Evolutionary conservation across 352 stramenopile genomes (phyloP).

Genomic region (Pythium periplocum): DNA sequence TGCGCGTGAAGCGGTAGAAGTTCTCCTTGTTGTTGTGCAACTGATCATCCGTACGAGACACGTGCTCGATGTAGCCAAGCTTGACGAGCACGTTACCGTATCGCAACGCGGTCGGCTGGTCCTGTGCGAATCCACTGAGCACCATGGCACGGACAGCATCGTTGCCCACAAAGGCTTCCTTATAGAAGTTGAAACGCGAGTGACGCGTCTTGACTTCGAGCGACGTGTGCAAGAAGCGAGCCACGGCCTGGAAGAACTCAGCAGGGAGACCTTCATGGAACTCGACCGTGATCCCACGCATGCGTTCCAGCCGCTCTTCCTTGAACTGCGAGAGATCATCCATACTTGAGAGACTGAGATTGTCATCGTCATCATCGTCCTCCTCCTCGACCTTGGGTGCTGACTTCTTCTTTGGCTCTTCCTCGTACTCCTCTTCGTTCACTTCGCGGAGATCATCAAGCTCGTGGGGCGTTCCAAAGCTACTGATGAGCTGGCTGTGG

Average conservation of each 20-base stretch:
- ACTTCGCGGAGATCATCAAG: slow-evolving; percentile 4
- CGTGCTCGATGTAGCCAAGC: slow-evolving; percentile 80
- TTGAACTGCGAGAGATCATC: slow-evolving; percentile 61
- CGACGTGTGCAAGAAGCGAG: slow-evolving; percentile 65
- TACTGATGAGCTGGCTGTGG: slow-evolving; percentile 7
- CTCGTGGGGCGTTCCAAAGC: background rate
- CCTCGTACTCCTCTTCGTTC: slow-evolving; percentile 7
- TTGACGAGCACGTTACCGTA: slow-evolving; percentile 78
- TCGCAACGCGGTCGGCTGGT: slow-evolving; percentile 57
- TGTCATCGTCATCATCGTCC: slow-evolving; percentile 24
- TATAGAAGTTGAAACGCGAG: slow-evolving; percentile 84
- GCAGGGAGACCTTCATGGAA: slow-evolving; percentile 77
- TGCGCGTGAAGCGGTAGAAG: slow-evolving; percentile 80
- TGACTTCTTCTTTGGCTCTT: slow-evolving; percentile 10
- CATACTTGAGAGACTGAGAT: slow-evolving; percentile 39
- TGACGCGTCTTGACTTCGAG: slow-evolving; percentile 81
- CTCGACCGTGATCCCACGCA: slow-evolving; percentile 70
- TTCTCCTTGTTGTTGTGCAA: slow-evolving; percentile 82
- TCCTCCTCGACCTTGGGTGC: slow-evolving; percentile 25
- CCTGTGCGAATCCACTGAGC: slow-evolving; percentile 68
- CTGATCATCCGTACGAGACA: slow-evolving; percentile 67
- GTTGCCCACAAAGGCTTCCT: slow-evolving; percentile 75
- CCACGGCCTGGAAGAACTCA: slow-evolving; percentile 73
- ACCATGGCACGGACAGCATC: slow-evolving; percentile 76
- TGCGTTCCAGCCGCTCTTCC: slow-evolving; percentile 57